A percentile compares a stretch with the other conserved stretches of the same genome.
Conservation (phyloP, 2,329 filamentous ascomycete genomes). For the Juglanconis juglandina region DNA sequence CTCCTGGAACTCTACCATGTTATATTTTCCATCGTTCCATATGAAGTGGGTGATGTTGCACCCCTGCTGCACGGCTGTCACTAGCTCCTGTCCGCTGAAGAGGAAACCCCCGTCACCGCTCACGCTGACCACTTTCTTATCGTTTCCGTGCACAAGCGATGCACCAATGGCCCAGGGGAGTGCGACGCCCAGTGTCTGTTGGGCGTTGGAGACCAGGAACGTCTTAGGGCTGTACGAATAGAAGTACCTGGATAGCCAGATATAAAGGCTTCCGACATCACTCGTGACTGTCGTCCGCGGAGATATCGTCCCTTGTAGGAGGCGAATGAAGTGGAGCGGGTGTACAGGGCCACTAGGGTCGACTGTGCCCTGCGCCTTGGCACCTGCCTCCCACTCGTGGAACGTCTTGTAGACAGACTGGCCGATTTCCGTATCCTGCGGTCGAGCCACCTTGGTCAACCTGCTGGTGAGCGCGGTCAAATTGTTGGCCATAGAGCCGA, state of each 20-base stretch:
- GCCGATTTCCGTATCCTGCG: constrained; percentile 34
- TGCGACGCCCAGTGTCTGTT: constrained; percentile 47
- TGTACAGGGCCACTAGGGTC: constrained; percentile 32
- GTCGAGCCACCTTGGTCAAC: constrained; percentile 30
- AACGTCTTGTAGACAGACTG: constrained; percentile 33
- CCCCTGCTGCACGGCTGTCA: constrained; percentile 42
- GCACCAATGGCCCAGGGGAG: constrained; percentile 47
- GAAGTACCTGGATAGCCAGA: constrained; percentile 45
- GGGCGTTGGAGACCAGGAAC: constrained; percentile 44
- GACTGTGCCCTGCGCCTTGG: constrained; percentile 22
- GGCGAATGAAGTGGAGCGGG: constrained; percentile 42
- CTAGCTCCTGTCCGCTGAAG: constrained; percentile 44
- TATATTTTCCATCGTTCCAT: constrained; percentile 48
- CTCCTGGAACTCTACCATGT: constrained; percentile 51
- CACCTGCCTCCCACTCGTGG: constrained; percentile 30
- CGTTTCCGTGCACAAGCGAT: constrained; percentile 38
- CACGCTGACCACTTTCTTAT: constrained; percentile 41
- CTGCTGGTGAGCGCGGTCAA: constrained; percentile 32
- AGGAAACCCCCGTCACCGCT: constrained; percentile 48
- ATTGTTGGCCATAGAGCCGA: constrained; percentile 40
- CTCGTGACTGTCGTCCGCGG: constrained; percentile 39
- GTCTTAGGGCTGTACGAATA: constrained; percentile 40
- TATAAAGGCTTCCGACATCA: constrained; percentile 47
- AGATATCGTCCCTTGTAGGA: constrained; percentile 37
- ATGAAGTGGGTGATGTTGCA: constrained; percentile 49